Percentiles rank a stretch among this genome's conserved stretches.
Evolutionary conservation across 2,329 filamentous ascomycete genomes (phyloP).

Genomic region (Reticulascus tulasneorum): DNA sequence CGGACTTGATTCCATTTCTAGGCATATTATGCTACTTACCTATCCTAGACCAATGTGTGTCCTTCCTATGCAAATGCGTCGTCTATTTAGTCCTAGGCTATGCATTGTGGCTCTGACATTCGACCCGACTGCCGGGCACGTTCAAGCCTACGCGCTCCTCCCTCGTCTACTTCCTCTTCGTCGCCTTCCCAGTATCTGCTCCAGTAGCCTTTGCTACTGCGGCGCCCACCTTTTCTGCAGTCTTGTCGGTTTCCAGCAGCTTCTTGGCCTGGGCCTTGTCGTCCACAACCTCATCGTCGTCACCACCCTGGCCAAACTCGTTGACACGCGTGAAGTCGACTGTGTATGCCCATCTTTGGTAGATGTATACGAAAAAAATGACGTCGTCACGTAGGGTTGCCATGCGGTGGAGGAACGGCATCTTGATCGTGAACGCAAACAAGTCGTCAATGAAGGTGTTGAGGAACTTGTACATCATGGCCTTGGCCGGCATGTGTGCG

Average conservation of each 20-base stretch:
- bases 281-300: slow-evolving; percentile 65
- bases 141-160: not conserved
- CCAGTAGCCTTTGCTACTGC: slow-evolving; percentile 42
- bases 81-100: not conserved
- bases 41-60: not conserved
- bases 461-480: slow-evolving; percentile 97
- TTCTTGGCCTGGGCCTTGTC: slow-evolving; percentile 29
- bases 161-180: slow-evolving; percentile 34
- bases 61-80: not conserved
- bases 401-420: slow-evolving; percentile 89
- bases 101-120: slow-evolving; percentile 1
- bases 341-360: slow-evolving; percentile 90
- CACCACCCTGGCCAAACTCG: slow-evolving; percentile 97
- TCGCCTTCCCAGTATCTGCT: slow-evolving; percentile 41
- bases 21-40: not conserved
- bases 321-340: slow-evolving; percentile 90
- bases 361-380: slow-evolving; percentile 97
- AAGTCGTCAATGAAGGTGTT: slow-evolving; percentile 99
- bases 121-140: not conserved
- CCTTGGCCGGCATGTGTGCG: slow-evolving; percentile 93
- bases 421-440: slow-evolving; percentile 99
- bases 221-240: slow-evolving; percentile 24
- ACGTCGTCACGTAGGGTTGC: slow-evolving; percentile 92
- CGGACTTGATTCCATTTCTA: not conserved
- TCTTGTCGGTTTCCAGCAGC: slow-evolving; percentile 29